These are phyloP conservation scores for Juglanconis juglandina DNA, from an alignment of 2,329 filamentous ascomycete genomes.

Conservation along the genomic window DNA sequence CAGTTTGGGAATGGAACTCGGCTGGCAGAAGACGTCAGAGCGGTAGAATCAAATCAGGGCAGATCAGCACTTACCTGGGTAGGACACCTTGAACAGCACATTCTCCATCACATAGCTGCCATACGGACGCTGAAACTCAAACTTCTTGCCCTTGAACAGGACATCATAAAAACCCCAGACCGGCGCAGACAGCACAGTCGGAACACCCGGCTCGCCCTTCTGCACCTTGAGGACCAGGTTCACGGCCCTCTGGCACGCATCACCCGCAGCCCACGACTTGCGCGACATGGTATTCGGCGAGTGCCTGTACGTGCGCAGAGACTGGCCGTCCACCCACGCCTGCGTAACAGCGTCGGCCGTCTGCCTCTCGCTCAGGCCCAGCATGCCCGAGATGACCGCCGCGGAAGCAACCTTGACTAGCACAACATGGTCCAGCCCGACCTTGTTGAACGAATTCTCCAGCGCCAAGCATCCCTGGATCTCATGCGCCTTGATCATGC, in stretches of 20 bases:
- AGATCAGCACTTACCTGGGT: slow-evolving; percentile 64
- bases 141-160: slow-evolving; percentile 91
- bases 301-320: slow-evolving; percentile 94
- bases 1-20: slow-evolving; percentile 98
- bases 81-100: slow-evolving; percentile 99
- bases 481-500: slow-evolving; percentile 98
- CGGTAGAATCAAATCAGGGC: neutral
- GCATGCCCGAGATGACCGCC: slow-evolving; percentile 91
- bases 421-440: slow-evolving; percentile 95
- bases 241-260: slow-evolving; percentile 93
- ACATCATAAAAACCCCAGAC: slow-evolving; percentile 99
- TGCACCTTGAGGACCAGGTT: slow-evolving; percentile 87
- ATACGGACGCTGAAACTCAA: slow-evolving; percentile 93
- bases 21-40: slow-evolving; percentile 42
- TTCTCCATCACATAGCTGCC: slow-evolving; percentile 99
- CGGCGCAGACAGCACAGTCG: slow-evolving; percentile 87
- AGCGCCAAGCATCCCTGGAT: slow-evolving; percentile 96
- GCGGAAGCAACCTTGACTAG: slow-evolving; percentile 96
- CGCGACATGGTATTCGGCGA: slow-evolving; percentile 98
- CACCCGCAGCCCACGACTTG: slow-evolving; percentile 98
- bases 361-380: slow-evolving; percentile 83
- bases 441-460: slow-evolving; percentile 98
- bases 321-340: slow-evolving; percentile 96
- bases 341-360: slow-evolving; percentile 95
- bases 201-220: slow-evolving; percentile 86